These are phyloP conservation scores for Cyberlindnera xylosilytica DNA, from an alignment of 805 yeast species.

Conservation along the genomic window DNA sequence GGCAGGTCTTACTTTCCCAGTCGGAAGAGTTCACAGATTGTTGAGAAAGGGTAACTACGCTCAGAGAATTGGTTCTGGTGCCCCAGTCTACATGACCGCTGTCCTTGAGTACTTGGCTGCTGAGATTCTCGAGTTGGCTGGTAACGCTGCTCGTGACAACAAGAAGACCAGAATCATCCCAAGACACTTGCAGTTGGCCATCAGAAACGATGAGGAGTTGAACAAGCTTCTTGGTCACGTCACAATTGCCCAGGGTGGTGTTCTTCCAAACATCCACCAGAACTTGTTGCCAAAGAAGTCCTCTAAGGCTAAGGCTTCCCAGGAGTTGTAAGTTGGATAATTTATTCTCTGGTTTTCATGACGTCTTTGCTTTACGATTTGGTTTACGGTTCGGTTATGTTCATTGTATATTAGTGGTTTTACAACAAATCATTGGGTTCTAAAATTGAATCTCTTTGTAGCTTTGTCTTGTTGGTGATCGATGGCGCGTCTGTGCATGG, in stretches of 20 bases:
- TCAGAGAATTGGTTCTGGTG: constrained; percentile 98
- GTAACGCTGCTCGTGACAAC: constrained; percentile 99
- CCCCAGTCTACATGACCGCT: constrained; percentile 96
- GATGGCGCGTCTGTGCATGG: not conserved
- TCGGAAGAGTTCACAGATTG: constrained; percentile 97
- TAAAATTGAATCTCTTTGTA: not conserved
- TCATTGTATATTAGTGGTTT: constrained; percentile 15
- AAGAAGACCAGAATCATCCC: constrained; percentile 98
- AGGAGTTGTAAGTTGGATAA: constrained; percentile 46
- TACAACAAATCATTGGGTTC: constrained; percentile 7
- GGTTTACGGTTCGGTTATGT: constrained; percentile 16
- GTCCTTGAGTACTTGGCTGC: constrained; percentile 97
- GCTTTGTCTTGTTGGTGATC: no score
- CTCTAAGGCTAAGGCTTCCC: constrained; percentile 59
- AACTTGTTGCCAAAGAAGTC: constrained; percentile 82
- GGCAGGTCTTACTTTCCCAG: constrained; percentile 99
- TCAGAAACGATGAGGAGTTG: constrained; percentile 98
- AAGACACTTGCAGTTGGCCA: constrained; percentile 97
- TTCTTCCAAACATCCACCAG: constrained; percentile 95
- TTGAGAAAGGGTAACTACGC: constrained; percentile 97
- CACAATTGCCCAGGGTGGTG: constrained; percentile 99
- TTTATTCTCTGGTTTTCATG: constrained; percentile 11
- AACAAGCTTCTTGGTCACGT: constrained; percentile 91
- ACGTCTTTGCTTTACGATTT: constrained; percentile 14
- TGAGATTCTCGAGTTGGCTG: constrained; percentile 97